Percentiles rank a stretch among this genome's conserved stretches.
These are phyloP conservation scores for Starmerella floris DNA, from an alignment of 805 yeast genomes.

Conservation along the genomic window DNA sequence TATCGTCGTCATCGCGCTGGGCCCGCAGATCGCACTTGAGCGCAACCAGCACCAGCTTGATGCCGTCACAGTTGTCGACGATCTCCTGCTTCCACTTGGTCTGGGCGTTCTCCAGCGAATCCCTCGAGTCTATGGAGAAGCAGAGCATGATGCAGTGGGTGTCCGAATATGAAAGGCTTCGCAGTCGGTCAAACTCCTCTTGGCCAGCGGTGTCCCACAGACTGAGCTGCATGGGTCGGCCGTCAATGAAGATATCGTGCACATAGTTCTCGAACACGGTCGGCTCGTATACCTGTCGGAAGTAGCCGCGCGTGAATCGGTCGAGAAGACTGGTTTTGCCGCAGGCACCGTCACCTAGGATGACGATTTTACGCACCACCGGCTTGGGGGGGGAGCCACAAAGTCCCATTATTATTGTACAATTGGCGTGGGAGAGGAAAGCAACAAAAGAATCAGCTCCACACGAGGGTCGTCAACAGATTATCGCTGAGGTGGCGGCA, in stretches of 20 bases:
- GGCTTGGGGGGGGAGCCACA: constrained; percentile 28
- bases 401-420: constrained; percentile 25
- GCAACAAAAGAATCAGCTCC: no score
- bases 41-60: constrained; percentile 83
- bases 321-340: constrained; percentile 92
- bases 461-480: no score
- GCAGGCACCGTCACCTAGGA: constrained; percentile 96
- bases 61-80: constrained; percentile 94
- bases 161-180: constrained; percentile 85
- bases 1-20: constrained; percentile 39
- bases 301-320: constrained; percentile 92
- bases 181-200: constrained; percentile 89
- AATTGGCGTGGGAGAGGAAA: no score
- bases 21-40: constrained; percentile 84
- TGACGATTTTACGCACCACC: constrained; percentile 85
- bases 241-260: constrained; percentile 91
- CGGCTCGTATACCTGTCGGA: constrained; percentile 97
- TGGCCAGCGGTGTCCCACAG: constrained; percentile 99
- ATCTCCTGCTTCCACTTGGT: constrained; percentile 96
- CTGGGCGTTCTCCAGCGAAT: constrained; percentile 87
- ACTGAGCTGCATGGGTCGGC: constrained; percentile 80
- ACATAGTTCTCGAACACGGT: constrained; percentile 95
- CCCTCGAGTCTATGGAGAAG: constrained; percentile 85
- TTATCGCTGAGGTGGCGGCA: no score
- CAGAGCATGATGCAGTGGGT: constrained; percentile 96